Evolutionary conservation across 2,329 filamentous ascomycete species (phyloP), one percentile per base, ranked within the genome.

Genomic region (Elsinoe perseae): DNA sequence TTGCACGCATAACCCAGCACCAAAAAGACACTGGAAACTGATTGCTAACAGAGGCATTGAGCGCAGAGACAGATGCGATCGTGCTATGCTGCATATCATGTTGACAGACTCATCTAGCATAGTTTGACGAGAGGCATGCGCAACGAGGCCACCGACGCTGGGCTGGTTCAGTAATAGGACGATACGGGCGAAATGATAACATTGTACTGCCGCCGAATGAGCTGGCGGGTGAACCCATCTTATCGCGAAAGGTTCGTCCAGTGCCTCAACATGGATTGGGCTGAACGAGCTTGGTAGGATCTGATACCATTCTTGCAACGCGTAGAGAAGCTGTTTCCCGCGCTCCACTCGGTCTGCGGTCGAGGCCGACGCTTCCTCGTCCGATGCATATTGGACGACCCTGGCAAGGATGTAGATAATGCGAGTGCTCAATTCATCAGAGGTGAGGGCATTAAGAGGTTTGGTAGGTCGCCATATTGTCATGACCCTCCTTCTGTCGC

Each of bases 381-480:
- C 69, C 56, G 75, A 75, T 57, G 80, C 75, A n/a, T 80, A 84
- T 59, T 82, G 81, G 2, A 83, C 75, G 2, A 76, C 77, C 61
- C 80, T 75, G 1, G 78, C 77, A 3, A 82, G 71, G 1, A 83
- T 72, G 61, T 79, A 84, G 0, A 80, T 70, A 0, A 79, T 73
- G 1, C 77, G 71, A 4, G 73, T 72, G 0, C 80, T 79, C 23
- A 84, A 69, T 50, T 83, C 80, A 53, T 80, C 73, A 0, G 75
- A 70, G n/a, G 69, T 73, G 34, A 84, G 71, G 2, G 74, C 70
- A 3, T 70, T 64, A 36, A 78, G 74, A 0, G 72, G 69, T 57
- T 75, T 77, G 6, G 72, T 76, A 0, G 80, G 80, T 42, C 72
- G 73, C 79, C 80, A 84, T 50, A 82, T 81, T 30, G 75, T 83